Evolutionary conservation across 2,329 filamentous ascomycete species (phyloP), one percentile per base, ranked within the genome.

Genomic region (Teratosphaeria pseudoeucalypti): DNA sequence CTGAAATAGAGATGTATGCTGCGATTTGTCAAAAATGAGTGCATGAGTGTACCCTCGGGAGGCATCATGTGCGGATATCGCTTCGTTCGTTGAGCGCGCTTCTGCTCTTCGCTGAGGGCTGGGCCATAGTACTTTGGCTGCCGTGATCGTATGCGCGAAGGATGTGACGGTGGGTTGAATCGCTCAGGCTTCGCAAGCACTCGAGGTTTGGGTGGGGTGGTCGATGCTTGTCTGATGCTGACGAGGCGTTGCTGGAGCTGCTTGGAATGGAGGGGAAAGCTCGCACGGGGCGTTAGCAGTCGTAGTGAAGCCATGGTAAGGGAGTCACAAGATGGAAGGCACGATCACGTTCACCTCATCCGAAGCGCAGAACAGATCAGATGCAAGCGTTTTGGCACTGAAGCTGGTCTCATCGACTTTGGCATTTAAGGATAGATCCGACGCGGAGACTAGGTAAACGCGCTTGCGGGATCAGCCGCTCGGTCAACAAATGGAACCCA

Each of bases 101-200:
- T 76, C 73, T 95, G 87, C 57, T 85, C 81, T 23, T 81, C 77
- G 16, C 83, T 85, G 62, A 91, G 76, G 26, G 83, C 76, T 19
- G 90, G 88, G 43, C 90, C 91, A 95, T 95, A 73, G 87, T 81
- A 80, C 34, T 86, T 85, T 9, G 53, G 53, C 6, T 78, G 73
- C 57, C 75, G 74, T 64, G 81, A 79, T 58, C 82, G 80, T 34
- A 90, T 81, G 6, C 88, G 81, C 26, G 88, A 79, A 12, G 88
- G 87, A 73, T 97, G 94, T 0, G 92, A 97, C 0, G 94, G 94
- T 2, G 94, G 92, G 55, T 89, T 89, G 80, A 96, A 97, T 72
- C 87, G 88, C 69, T 88, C 82, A 27, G 92, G 92, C 75, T 96
- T 90, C 68, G 89, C 89, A 64, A 99, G 85, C 5, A 90, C 82